Base-by-base conservation (phyloP, 1,284 basidiomycete genomes). In the Caloboletus firmus region DNA sequence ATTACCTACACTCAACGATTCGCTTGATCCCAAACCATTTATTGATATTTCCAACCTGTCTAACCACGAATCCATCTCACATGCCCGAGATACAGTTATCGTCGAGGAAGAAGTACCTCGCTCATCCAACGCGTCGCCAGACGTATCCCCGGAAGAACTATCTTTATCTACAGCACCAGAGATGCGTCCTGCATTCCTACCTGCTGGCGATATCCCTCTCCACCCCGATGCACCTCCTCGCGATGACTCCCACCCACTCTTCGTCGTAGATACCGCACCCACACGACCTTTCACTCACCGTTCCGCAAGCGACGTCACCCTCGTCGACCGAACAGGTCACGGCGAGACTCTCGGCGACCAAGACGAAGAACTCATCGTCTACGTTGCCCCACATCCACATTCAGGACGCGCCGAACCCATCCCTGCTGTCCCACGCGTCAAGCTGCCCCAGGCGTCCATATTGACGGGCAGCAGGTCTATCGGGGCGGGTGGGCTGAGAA, bases 351-450 rank as follows among this genome's bases (percentile, higher is more conserved):
- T 70, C n/a, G 68, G 67, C 0, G 73, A 74, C 24, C 45, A 56
- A 45, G 78, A 80, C 5, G 82, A 83, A 30, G 82, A 84, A 54
- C 59, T 74, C 1, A 84, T 85, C 45, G 82, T 85, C 15, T 85
- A 85, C 59, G 79, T 78, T n/a, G 82, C 81, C 2, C 83, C 83
- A 1, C 76, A 82, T 60, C 82, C 81, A 11, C 74, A 76, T 12
- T 64, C 61, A 6, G 47, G 61, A 22, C 57, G 59, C 35, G 41
- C 50, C 44, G 24, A 24, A 24, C 5, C 24, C 5, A 5, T 24
- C 24, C 49, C 61, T 30, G 26, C 52, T 9, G 15, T 59, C 2
- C 57, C 67, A 6, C 51, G 59, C 13, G 63, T 62, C 34, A 51
- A 55, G 17, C 28, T 67, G 7, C 61, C 67, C 7, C 46, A 55